Conservation (phyloP, 164 flowering plant species). For the Macadamia integrifolia region DNA sequence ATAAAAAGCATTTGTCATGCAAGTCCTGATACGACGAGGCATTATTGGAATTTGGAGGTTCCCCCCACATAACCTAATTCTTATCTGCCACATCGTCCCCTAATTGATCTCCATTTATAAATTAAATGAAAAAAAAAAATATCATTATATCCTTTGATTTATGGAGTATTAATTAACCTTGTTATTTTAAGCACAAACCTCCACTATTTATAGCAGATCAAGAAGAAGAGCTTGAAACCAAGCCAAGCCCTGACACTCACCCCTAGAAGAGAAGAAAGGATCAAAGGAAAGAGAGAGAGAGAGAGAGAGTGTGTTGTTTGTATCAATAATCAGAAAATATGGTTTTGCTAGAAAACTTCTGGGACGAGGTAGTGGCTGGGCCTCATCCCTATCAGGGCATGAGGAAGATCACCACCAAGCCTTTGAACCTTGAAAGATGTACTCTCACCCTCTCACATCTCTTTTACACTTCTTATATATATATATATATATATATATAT, state of each 20-base stretch:
- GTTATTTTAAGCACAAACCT: background rate
- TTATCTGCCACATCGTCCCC: conserved; percentile 13
- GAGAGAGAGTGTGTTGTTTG: background rate
- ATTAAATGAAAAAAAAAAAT: too few species aligned
- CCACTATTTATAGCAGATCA: too few species aligned
- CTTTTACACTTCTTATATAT: background rate
- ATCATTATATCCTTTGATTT: too few species aligned
- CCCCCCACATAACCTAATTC: conserved; percentile 7
- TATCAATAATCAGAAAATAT: conserved; percentile 14
- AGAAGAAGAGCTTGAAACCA: too few species aligned
- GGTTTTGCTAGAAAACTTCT: conserved; percentile 75
- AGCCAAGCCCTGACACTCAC: too few species aligned
- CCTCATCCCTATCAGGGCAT: conserved; percentile 84
- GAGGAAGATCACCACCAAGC: conserved; percentile 45
- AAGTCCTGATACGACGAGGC: too few species aligned
- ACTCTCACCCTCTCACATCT: too few species aligned
- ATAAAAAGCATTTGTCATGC: too few species aligned
- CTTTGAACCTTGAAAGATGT: conserved; percentile 16
- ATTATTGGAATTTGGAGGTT: too few species aligned
- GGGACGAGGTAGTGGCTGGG: conserved; percentile 89
- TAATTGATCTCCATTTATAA: background rate
- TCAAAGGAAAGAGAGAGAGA: conserved; percentile 1
- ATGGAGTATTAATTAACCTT: too few species aligned
- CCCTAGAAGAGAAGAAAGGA: too few species aligned
- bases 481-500: too few species aligned